Conservation (phyloP, 2,329 filamentous ascomycete species). For the Monilinia fructigena region DNA sequence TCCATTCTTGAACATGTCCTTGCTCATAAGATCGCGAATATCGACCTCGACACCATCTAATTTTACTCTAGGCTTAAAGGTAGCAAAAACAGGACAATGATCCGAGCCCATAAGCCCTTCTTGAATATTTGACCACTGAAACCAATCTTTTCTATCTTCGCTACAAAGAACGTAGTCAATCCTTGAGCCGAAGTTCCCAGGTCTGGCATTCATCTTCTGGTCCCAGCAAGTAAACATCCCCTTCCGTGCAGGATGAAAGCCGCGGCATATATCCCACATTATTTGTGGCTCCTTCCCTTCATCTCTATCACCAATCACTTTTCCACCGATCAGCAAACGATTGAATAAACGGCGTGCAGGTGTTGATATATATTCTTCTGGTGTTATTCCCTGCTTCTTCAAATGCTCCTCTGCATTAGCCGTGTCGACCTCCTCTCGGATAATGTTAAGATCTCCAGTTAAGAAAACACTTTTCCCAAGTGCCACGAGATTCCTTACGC, state of each 20-base stretch:
- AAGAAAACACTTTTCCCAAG: slow-evolving; percentile 83
- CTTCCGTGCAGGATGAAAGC: slow-evolving; percentile 72
- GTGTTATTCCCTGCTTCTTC: slow-evolving; percentile 64
- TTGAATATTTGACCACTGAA: slow-evolving; percentile 80
- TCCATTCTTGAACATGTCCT: slow-evolving; percentile 70
- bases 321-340: slow-evolving; percentile 74
- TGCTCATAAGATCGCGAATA: slow-evolving; percentile 75
- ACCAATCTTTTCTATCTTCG: slow-evolving; percentile 75
- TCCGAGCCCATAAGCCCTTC: slow-evolving; percentile 93
- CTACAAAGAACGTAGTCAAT: slow-evolving; percentile 94
- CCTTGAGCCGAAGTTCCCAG: slow-evolving; percentile 85
- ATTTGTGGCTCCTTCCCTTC: slow-evolving; percentile 67
- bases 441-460: slow-evolving; percentile 85
- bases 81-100: slow-evolving; percentile 89
- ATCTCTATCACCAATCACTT: slow-evolving; percentile 65
- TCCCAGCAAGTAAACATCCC: slow-evolving; percentile 99
- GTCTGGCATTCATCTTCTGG: slow-evolving; percentile 90
- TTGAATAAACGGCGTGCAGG: slow-evolving; percentile 80
- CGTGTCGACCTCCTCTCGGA: slow-evolving; percentile 63
- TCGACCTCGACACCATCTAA: slow-evolving; percentile 50
- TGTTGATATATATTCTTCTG: slow-evolving; percentile 69
- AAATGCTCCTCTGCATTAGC: slow-evolving; percentile 72
- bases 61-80: slow-evolving; percentile 62
- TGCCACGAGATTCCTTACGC: slow-evolving; percentile 78
- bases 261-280: slow-evolving; percentile 79